These are phyloP conservation scores for Lactarius trivialis DNA, from an alignment of 768 basidiomycete species.

Conservation along the genomic window DNA sequence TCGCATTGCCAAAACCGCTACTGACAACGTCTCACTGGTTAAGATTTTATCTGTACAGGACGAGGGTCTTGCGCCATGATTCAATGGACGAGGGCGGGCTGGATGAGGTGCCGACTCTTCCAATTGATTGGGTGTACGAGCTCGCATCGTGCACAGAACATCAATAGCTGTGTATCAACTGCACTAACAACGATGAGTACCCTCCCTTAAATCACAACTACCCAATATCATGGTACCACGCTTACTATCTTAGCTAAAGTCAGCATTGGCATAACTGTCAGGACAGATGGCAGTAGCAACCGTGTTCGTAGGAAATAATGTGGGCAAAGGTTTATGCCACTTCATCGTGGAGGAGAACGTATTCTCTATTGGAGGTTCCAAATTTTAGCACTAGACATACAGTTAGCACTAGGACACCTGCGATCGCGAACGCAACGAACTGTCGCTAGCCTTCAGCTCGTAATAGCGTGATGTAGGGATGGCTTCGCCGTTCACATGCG, in stretches of 20 bases:
- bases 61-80: neutral
- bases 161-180: neutral
- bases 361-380: constrained; percentile 73
- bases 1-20: too few species aligned
- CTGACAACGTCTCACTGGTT: too few species aligned
- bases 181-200: neutral
- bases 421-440: constrained; percentile 37
- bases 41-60: too few species aligned
- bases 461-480: constrained; percentile 86
- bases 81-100: neutral
- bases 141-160: neutral
- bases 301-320: neutral
- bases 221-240: too few species aligned
- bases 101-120: too few species aligned
- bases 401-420: constrained; percentile 10
- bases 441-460: constrained; percentile 73
- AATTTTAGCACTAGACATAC: constrained; percentile 68
- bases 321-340: constrained; percentile 29
- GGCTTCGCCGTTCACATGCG: constrained; percentile 78
- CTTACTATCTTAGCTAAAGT: neutral
- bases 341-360: constrained; percentile 81
- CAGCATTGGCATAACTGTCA: neutral
- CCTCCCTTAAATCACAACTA: neutral
- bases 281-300: neutral
- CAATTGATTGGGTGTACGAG: neutral